phyloP scores from a whole-genome alignment of 495 filamentous ascomycete genomes.

The Neohortaea acidophila region DNA sequence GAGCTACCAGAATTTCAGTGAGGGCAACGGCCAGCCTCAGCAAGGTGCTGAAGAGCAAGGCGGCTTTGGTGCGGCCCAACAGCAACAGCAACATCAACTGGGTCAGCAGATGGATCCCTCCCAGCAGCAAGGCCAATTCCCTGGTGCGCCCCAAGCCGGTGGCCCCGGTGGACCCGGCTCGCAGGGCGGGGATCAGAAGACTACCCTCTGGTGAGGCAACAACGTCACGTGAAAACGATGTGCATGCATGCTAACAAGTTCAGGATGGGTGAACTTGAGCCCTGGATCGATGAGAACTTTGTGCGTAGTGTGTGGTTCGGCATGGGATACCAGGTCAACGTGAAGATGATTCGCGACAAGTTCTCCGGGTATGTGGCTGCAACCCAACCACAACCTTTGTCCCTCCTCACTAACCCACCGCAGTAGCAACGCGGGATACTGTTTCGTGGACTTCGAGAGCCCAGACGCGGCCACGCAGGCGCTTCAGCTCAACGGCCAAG shows the following conservation, averaged over 20 bases:
- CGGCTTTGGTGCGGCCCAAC: constrained; percentile 9
- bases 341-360: constrained; percentile 99
- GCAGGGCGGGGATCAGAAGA: constrained; percentile 49
- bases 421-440: constrained; percentile 93
- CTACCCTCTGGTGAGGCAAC: constrained; percentile 58
- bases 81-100: constrained; percentile 5
- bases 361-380: constrained; percentile 80
- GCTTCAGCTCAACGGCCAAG: constrained; percentile 69
- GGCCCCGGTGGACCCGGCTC: constrained; percentile 27
- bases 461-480: constrained; percentile 82
- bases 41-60: constrained; percentile 14
- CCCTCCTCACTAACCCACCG: constrained; percentile 33
- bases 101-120: constrained; percentile 16
- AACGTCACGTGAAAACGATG: not conserved
- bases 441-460: constrained; percentile 86
- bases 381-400: constrained; percentile 1
- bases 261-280: constrained; percentile 98
- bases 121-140: constrained; percentile 12
- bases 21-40: constrained; percentile 15
- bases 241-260: not conserved
- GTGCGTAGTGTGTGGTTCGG: constrained; percentile 85
- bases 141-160: constrained; percentile 11
- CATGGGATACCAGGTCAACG: constrained; percentile 85
- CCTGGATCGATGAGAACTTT: constrained; percentile 99
- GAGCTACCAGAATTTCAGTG: constrained; percentile 19